Percentiles rank a stretch among this genome's conserved stretches.
Evolutionary conservation across 176 grass and related monocot genomes (phyloP).

Genomic region (Lolium perenne): DNA sequence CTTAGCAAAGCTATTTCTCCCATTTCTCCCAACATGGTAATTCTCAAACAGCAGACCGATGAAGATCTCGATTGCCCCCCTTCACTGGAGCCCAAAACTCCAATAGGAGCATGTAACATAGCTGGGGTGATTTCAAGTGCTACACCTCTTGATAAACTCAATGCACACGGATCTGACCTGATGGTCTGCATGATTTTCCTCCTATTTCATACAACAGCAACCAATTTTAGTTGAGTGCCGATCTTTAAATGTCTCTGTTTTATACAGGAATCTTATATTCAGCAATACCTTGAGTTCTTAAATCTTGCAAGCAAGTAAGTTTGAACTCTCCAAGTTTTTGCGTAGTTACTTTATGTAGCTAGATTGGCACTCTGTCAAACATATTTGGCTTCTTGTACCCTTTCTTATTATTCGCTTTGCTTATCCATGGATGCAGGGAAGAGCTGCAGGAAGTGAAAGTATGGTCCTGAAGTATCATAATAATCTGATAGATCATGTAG

Average conservation of each 20-base stretch:
- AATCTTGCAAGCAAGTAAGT: constrained; percentile 87
- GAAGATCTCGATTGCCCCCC: constrained; percentile 24
- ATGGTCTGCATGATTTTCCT: constrained; percentile 59
- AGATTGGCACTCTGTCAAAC: not conserved
- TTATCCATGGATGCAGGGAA: constrained; percentile 69
- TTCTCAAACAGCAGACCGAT: constrained; percentile 21
- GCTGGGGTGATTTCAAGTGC: constrained; percentile 38
- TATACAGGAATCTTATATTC: constrained; percentile 73
- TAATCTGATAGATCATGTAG: constrained; percentile 29
- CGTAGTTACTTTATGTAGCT: constrained; percentile 10
- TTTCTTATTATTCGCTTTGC: constrained; percentile 42
- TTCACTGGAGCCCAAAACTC: constrained; percentile 59
- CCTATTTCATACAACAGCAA: constrained; percentile 2
- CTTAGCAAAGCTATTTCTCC: constrained; percentile 74
- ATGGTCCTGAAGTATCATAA: constrained; percentile 21
- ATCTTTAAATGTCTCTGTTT: not conserved
- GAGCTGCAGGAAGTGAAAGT: constrained; percentile 85
- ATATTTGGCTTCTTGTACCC: not conserved
- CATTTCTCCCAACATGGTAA: constrained; percentile 61
- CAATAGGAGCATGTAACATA: constrained; percentile 33
- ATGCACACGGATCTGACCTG: constrained; percentile 53
- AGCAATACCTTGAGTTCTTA: constrained; percentile 73
- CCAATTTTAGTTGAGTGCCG: constrained; percentile 11
- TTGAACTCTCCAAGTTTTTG: constrained; percentile 12
- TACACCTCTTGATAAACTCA: constrained; percentile 79